These are phyloP conservation scores for Limonium bicolor DNA, from an alignment of 148 eudicot genomes.

Conservation along the genomic window DNA sequence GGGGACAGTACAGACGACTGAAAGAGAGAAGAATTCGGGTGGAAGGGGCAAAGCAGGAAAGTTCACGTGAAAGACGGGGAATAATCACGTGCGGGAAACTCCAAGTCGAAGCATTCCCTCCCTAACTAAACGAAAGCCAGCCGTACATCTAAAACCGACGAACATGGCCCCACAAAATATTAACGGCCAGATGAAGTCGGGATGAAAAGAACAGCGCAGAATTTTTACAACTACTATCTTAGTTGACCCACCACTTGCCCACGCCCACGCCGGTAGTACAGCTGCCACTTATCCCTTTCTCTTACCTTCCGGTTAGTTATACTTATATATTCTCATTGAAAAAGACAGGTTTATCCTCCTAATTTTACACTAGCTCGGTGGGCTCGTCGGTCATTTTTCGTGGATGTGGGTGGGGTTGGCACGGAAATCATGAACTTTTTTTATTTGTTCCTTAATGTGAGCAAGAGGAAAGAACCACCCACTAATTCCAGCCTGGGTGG, in stretches of 20 bases:
- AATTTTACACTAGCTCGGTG: no score
- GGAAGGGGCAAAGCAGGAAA: not conserved
- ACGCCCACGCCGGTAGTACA: constrained; percentile 1
- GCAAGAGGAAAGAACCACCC: no score
- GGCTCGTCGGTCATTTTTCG: no score
- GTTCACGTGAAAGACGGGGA: constrained; percentile 5
- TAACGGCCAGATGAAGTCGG: constrained; percentile 2
- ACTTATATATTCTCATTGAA: not conserved
- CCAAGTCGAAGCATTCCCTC: not conserved
- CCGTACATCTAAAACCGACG: constrained; percentile 1
- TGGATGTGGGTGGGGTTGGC: no score
- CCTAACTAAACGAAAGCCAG: no score
- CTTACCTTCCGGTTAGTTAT: constrained; percentile 11
- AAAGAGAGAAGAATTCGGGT: no score
- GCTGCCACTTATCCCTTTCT: constrained; percentile 6
- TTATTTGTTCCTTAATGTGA: no score
- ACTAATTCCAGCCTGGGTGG: no score
- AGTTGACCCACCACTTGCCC: not conserved
- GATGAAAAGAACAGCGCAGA: no score
- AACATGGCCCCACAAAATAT: not conserved
- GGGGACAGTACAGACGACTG: no score
- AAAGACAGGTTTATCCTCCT: constrained; percentile 6
- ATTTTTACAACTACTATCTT: no score
- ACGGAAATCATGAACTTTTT: no score
- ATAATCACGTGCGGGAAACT: constrained; percentile 5